Base-by-base conservation (phyloP, 352 stramenopile species). In the Phytophthora constricta region DNA sequence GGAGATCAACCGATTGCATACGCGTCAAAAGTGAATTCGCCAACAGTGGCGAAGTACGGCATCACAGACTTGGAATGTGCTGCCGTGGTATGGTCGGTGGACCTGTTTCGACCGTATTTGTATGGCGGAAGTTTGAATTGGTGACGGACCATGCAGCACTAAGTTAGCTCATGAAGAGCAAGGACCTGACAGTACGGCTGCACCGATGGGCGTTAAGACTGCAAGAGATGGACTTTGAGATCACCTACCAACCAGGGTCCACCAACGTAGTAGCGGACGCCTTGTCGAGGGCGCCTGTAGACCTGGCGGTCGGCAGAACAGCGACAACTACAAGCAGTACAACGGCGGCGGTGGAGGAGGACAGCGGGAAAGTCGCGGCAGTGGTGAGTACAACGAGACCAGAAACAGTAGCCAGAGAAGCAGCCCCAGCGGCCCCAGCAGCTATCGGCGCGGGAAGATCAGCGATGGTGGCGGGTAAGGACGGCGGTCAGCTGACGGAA, bases 1-100 rank as follows among this genome's bases (percentile, higher is more conserved):
- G 55, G 58, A 17, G 42, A 64, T 0, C 61, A 71, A 11, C 51
- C 65, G 0, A 14, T 77, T 0, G 68, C 45, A 1, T 77, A 66
- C n/a, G 68, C 58, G 0, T 72, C 45, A 7, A 72, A 73, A 14
- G 61, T 70, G 10, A 74, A 71, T 28, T 62, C 27, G 1, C 8
- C 26, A 1, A 51, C 60, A 0, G 54, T 72, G 26, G 64, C 64
- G 1, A 72, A 72, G 31, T 73, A 75, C 8, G 2, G 26, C 0
- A 69, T 78, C 25, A 71, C 58, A 0, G 54, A 81, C 13, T 17
- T 81, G 3, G 65, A 81, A 39, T 73, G 68, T 45, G 27, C 65
- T 1, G 72, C 59, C n/a, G n/a, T n/a, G n/a, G n/a, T n/a, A n/a
- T n/a, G n/a, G n/a, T n/a, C n/a, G n/a, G n/a, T n/a, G n/a, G 13